Percentiles rank a stretch among this genome's conserved stretches.
Evolutionary conservation across 306 rosid species (phyloP).

Genomic region (Quercus gilva): DNA sequence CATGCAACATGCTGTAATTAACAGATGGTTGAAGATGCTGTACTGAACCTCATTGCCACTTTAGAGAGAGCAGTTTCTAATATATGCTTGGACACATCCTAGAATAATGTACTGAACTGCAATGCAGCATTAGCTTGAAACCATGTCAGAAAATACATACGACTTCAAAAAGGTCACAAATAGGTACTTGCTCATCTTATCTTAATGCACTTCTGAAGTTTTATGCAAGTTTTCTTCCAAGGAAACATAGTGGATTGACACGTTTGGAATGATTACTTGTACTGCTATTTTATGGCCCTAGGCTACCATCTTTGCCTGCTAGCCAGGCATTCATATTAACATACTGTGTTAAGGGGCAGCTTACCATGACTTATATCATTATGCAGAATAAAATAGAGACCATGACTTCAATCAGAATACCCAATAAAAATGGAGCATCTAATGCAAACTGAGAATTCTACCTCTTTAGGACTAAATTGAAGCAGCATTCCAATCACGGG

Average conservation of each 20-base stretch:
- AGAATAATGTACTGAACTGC: too few relatives aligned
- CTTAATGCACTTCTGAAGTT: too few relatives aligned
- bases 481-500: conserved; percentile 96
- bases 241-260: too few relatives aligned
- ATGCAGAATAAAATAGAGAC: not conserved
- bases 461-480: conserved; percentile 98
- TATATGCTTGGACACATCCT: too few relatives aligned
- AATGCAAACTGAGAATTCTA: conserved; percentile 26
- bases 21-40: not conserved
- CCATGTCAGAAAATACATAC: too few relatives aligned
- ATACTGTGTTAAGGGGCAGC: not conserved
- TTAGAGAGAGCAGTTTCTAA: not conserved
- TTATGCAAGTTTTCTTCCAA: too few relatives aligned
- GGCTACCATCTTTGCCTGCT: not conserved
- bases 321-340: not conserved
- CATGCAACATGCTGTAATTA: conserved; percentile 22
- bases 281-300: not conserved
- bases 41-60: not conserved
- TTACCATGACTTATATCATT: not conserved
- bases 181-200: too few relatives aligned
- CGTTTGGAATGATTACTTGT: not conserved
- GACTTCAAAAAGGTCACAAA: too few relatives aligned
- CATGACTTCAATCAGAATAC: not conserved
- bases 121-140: too few relatives aligned
- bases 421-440: not conserved